These are phyloP conservation scores for Trichosanthes truncata DNA, from an alignment of 306 rosid genomes.

Conservation along the genomic window DNA sequence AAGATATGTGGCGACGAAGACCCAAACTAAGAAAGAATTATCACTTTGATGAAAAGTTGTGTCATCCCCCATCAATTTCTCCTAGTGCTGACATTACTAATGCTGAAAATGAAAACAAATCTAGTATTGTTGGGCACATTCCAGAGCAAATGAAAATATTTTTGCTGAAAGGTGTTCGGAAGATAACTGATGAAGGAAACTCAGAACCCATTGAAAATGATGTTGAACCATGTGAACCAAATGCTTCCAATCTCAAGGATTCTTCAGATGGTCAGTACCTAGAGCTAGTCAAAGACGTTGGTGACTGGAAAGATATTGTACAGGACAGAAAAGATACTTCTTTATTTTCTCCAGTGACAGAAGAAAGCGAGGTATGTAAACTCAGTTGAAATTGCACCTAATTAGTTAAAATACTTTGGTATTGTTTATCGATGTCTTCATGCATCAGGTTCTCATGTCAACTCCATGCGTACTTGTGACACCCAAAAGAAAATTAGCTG, in stretches of 20 bases:
- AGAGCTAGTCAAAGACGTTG: constrained; percentile 46
- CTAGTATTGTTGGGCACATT: constrained; percentile 59
- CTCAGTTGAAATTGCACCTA: constrained; percentile 11
- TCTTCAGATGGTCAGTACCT: constrained; percentile 44
- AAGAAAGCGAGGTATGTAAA: constrained; percentile 64
- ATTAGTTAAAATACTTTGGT: background rate
- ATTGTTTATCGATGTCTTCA: constrained; percentile 19
- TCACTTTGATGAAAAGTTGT: constrained; percentile 83
- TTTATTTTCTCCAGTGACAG: constrained; percentile 52
- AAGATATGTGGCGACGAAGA: constrained; percentile 84
- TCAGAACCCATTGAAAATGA: constrained; percentile 47
- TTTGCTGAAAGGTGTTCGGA: constrained; percentile 74
- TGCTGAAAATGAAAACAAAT: constrained; percentile 49
- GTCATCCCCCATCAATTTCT: constrained; percentile 52
- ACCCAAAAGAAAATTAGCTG: constrained; percentile 85
- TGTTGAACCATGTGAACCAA: constrained; percentile 45
- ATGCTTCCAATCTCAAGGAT: constrained; percentile 31
- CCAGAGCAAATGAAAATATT: constrained; percentile 94
- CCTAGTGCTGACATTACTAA: constrained; percentile 26
- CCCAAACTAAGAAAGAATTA: constrained; percentile 76
- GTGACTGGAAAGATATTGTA: constrained; percentile 47
- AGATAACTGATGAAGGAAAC: constrained; percentile 78
- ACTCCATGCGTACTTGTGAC: constrained; percentile 79
- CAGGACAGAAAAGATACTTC: constrained; percentile 56
- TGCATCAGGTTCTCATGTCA: constrained; percentile 72